Evolutionary conservation across 1,284 basidiomycete genomes (phyloP), one percentile per base, ranked within the genome.

Genomic region (Ceratobasidium sp.): DNA sequence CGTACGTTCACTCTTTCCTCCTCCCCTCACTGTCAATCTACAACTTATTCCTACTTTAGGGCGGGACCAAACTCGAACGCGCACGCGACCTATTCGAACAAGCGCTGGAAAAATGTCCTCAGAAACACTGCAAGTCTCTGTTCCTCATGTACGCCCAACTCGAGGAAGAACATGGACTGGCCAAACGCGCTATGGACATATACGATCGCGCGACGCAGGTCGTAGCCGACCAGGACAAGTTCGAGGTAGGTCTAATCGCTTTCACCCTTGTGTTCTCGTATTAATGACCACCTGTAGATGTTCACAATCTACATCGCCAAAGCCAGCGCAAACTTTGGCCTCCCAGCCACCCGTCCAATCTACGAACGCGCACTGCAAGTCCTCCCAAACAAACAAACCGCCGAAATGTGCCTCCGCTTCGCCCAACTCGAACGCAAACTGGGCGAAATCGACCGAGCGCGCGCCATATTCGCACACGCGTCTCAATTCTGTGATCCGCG

Each of bases 401-500:
- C 97, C n/a, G 93, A 96, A 84, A 98, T 99, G 95, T 98, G 97
- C 85, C 87, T 98, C 56, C 94, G 97, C 60, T 99, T 99, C 85
- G 98, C 98, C 7, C 90, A 92, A 64, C 92, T 99, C 83, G 98
- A 99, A 86, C 93, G 97, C 82, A 99, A 99, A 86, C 91, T 99
- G 51, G 98, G 98, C 80, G 98, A 99, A 87, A 98, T 99, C 85
- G 98, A 99, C 86, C 91, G 98, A 53, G 98, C 97, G 7, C 91
- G 98, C 73, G 94, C 97, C 0, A 95, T 99, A 82, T 99, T 98
- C 83, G 97, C 96, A 0, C 97, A 99, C 84, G 97, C 97, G 0
- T 96, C 95, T 42, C 98, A 99, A 84, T 99, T 99, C 89, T 99
- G 97, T 86, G 98, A 99, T 84, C 97, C 97, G 23, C 91, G 97